A percentile compares a stretch with the other conserved stretches of the same genome.
Conservation (phyloP, 176 grass and related monocot genomes). For the Zea mays region Zm-B73-REFERENCE-NAM-5.0 NC_050098.1:99445001-99445500, state of each 20-base stretch:
- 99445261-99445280: not conserved
- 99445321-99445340: too few species aligned
- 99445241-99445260: not conserved
- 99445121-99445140: not conserved
- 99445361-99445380: too few species aligned
- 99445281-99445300: constrained; percentile 5
- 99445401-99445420: too few species aligned
- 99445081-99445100: constrained; percentile 6
- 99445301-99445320: too few species aligned
- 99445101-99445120: constrained; percentile 1
- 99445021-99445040: constrained; percentile 57
- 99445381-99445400: too few species aligned
- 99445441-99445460: too few species aligned
- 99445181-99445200: not conserved
- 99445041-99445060: constrained; percentile 19
- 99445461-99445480: too few species aligned
- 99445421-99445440: too few species aligned
- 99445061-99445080: not conserved
- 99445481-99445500: too few species aligned
- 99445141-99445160: not conserved
- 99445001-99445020: constrained; percentile 98
- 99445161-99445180: not conserved
- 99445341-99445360: too few species aligned
- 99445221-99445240: not conserved
- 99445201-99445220: not conserved